Evolutionary conservation across 371 early-diverging fungal genomes (phyloP), one percentile per base, ranked within the genome.

Genomic region (Nosema granulosis): DNA sequence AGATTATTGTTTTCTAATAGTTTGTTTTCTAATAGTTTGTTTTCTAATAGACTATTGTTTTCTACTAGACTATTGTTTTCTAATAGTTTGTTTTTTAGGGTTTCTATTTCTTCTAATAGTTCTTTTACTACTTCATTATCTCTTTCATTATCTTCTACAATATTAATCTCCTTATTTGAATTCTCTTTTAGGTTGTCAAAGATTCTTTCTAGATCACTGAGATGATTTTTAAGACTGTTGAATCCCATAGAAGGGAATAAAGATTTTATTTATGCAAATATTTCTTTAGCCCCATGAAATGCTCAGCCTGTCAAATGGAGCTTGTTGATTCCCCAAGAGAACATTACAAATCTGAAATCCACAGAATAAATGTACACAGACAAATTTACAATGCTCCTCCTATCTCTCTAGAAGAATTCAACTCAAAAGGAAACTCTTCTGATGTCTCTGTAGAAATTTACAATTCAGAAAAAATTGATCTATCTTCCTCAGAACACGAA

Each of bases 291-390:
- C 43, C 24, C 32, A 74, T 74, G 75, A 74, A 74, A 43, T 74
- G 75, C 29, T 50, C 75, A 37, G 75, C 75, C 1, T 74, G 75
- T 50, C 75, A 74, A 74, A 18, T 74, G 29, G 75, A 74, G 28
- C 6, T 74, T 32, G 68, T 38, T 12, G 68, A 54, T 32, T 22
- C 28, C 20, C 52, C 31, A 35, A 74, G 35, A 66, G 68, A 52
- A 3, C 75, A 74, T 58, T 74, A 74, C 22, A 57, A 58, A 29
- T 66, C 75, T 22, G 75, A 74, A 26, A 43, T 74, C 20, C 75
- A 74, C 35, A 65, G 52, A 29, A 57, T 74, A 56, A 74, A 74
- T 67, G 75, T 74, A n/a, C 66, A 74, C 29, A 66, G 75, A 28
- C 75, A 74, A 58, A 67, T 74, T n/a, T 74, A 74, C 38, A 24